Evolutionary conservation across 148 eudicot genomes (phyloP).

Genomic region (Euryodendron excelsum): DNA sequence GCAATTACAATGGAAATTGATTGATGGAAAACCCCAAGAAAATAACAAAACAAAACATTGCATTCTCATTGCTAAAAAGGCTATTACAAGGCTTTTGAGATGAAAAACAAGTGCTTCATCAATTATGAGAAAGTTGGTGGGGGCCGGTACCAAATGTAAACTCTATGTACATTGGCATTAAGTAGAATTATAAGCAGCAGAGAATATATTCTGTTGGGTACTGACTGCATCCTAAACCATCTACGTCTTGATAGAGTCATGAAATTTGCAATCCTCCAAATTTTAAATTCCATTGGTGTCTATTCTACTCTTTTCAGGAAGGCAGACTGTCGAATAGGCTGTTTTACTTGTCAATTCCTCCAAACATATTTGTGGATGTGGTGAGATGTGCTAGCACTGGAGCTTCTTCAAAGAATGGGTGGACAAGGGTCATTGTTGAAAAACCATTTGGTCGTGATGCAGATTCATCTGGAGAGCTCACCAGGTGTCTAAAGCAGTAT

Average conservation of each 20-base stretch:
- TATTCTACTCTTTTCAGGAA: conserved; percentile 31
- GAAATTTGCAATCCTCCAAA: not conserved
- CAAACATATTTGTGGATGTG: conserved; percentile 75
- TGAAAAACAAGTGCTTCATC: too few species aligned
- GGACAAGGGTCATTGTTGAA: conserved; percentile 91
- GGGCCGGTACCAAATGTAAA: not conserved
- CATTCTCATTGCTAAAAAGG: too few species aligned
- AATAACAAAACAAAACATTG: too few species aligned
- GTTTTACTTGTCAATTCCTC: conserved; percentile 85
- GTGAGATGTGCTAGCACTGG: conserved; percentile 57
- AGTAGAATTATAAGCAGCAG: not conserved
- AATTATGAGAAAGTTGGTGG: too few species aligned
- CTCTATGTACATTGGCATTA: not conserved
- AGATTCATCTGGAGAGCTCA: conserved; percentile 63
- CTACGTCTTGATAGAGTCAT: not conserved
- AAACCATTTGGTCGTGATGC: conserved; percentile 91
- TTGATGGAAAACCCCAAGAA: too few species aligned
- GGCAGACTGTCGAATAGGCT: conserved; percentile 65
- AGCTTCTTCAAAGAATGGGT: conserved; percentile 70
- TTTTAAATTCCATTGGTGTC: not conserved
- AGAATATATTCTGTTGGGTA: not conserved
- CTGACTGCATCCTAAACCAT: not conserved
- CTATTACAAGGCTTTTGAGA: too few species aligned
- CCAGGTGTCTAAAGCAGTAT: conserved; percentile 52
- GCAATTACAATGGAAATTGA: too few species aligned